Percentiles rank a stretch among this genome's conserved stretches.
Conservation (phyloP, 225 moss, liverwort and hornwort genomes). For the Straminergon stramineum region DNA sequence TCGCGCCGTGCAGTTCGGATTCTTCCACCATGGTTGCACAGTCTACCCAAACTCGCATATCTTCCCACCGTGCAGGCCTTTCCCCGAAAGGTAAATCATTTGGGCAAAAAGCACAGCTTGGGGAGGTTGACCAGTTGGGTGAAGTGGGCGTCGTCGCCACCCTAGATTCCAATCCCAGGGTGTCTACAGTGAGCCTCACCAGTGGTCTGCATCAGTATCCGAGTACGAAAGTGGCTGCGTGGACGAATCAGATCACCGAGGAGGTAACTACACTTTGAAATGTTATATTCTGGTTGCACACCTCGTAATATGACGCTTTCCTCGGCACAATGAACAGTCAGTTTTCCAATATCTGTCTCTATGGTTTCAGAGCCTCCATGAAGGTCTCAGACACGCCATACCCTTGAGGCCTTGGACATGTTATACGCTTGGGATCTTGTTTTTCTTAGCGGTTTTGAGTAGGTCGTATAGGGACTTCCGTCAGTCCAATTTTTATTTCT, state of each 20-base stretch:
- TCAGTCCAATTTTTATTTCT: neutral
- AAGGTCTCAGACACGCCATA: neutral
- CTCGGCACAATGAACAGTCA: neutral
- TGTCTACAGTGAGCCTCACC: neutral
- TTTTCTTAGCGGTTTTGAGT: no score
- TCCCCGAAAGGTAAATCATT: conserved; percentile 26
- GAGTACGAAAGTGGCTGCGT: conserved; percentile 38
- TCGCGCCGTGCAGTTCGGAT: conserved; percentile 16
- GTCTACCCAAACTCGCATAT: conserved; percentile 17
- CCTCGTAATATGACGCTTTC: neutral
- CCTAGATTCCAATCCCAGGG: neutral
- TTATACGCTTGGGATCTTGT: neutral
- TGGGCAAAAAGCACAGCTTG: neutral
- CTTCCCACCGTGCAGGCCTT: conserved; percentile 33
- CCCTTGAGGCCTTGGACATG: neutral
- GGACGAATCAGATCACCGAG: conserved; percentile 28
- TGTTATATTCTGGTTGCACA: neutral
- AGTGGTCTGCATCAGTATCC: conserved; percentile 19
- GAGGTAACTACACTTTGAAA: neutral
- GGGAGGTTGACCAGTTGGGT: neutral
- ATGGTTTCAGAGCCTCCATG: no score
- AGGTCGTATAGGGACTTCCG: neutral
- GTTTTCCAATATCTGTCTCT: neutral
- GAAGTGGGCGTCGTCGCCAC: neutral
- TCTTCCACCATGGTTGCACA: neutral